Percentiles rank a stretch among this genome's conserved stretches.
Conservation (phyloP, 116 monocot genomes). For the Posidonia oceanica region DNA sequence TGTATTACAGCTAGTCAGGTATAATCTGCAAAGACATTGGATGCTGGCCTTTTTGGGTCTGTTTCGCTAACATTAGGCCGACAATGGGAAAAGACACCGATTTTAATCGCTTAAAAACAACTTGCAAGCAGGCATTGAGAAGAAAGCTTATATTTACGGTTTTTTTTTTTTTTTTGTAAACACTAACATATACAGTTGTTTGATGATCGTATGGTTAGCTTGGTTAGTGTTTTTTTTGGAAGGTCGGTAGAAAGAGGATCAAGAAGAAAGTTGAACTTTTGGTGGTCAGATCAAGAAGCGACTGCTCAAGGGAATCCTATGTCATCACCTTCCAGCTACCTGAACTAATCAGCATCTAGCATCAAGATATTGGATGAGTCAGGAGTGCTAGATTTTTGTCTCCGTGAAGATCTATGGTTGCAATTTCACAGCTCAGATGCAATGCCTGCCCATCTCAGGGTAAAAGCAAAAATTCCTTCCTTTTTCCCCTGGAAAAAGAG, state of each 20-base stretch:
- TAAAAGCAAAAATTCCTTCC: not conserved
- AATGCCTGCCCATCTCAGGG: not conserved
- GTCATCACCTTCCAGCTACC: not conserved
- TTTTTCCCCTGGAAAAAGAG: not conserved
- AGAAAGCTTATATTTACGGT: too few relatives aligned
- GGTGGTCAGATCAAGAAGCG: not conserved
- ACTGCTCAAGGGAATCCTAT: not conserved
- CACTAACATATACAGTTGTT: too few relatives aligned
- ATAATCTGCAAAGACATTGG: too few relatives aligned
- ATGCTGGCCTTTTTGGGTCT: too few relatives aligned
- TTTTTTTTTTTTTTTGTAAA: too few relatives aligned
- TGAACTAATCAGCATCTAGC: not conserved
- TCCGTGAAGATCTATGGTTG: not conserved
- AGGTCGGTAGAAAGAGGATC: not conserved
- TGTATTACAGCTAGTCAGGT: too few relatives aligned
- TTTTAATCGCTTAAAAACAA: too few relatives aligned
- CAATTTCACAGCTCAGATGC: not conserved
- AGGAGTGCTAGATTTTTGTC: not conserved
- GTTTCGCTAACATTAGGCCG: too few relatives aligned
- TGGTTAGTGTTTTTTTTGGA: too few relatives aligned
- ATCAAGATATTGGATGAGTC: not conserved
- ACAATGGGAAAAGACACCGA: too few relatives aligned
- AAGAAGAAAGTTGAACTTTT: not conserved
- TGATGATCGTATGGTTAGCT: too few relatives aligned
- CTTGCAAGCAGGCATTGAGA: too few relatives aligned